phyloP scores from a whole-genome alignment of 352 stramenopile genomes.

The Pythium guiyangense region DNA sequence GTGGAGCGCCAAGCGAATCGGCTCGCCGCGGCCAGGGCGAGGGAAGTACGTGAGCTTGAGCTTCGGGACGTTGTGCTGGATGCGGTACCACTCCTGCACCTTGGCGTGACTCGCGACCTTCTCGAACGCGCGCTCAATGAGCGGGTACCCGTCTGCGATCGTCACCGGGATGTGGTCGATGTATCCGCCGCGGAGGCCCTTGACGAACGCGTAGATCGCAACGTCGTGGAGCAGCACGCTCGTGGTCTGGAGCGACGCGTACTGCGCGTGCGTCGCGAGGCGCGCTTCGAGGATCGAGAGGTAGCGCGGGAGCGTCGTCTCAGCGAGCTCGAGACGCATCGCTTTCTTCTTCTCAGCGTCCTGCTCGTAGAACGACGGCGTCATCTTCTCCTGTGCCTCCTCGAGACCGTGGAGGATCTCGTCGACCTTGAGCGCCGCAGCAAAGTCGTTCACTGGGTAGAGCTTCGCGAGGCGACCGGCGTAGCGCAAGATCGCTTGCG shows the following conservation, averaged over 20 bases:
- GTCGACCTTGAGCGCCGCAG: constrained; percentile 41
- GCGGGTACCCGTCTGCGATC: constrained; percentile 22
- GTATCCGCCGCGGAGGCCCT: constrained; percentile 19
- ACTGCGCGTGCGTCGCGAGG: constrained; percentile 5
- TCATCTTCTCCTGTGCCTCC: constrained; percentile 29
- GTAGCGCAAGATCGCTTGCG: constrained; percentile 52
- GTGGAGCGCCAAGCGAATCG: constrained; percentile 40
- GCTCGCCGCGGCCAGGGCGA: constrained; percentile 37
- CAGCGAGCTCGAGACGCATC: constrained; percentile 11
- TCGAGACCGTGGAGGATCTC: constrained; percentile 41
- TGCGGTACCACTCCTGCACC: constrained; percentile 27
- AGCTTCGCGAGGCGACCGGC: constrained; percentile 42
- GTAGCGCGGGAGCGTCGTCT: constrained; percentile 10
- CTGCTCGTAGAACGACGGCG: constrained; percentile 20
- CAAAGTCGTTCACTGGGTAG: constrained; percentile 33
- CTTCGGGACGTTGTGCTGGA: constrained; percentile 10
- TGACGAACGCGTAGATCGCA: constrained; percentile 23
- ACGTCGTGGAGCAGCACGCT: constrained; percentile 46
- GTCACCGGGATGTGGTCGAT: constrained; percentile 35
- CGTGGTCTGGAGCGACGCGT: constrained; percentile 21
- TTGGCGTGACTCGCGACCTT: constrained; percentile 25
- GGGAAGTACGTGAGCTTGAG: constrained; percentile 59
- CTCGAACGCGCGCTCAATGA: constrained; percentile 21
- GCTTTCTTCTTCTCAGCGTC: constrained; percentile 31
- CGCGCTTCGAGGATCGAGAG: constrained; percentile 9